Conservation (phyloP, 2,329 filamentous ascomycete species). For the Trichoderma cornu-damae region DNA sequence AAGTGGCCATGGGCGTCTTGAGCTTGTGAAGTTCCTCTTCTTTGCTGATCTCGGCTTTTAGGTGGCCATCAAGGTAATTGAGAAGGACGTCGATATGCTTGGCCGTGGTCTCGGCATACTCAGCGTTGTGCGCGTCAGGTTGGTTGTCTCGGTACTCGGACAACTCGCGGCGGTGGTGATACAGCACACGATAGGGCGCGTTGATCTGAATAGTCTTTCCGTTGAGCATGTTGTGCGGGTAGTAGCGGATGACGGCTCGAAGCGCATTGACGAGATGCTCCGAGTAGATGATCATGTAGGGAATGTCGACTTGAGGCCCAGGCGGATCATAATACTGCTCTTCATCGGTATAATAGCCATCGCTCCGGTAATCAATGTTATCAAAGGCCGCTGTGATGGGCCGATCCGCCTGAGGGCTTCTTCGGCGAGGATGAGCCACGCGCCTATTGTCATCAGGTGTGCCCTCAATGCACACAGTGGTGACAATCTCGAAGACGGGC, state of each 20-base stretch:
- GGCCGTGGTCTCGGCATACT: constrained; percentile 38
- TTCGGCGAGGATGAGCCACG: constrained; percentile 16
- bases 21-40: constrained; percentile 39
- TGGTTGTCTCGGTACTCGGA: constrained; percentile 39
- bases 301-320: constrained; percentile 30
- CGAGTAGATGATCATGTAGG: constrained; percentile 43
- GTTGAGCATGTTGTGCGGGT: constrained; percentile 38
- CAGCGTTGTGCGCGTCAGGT: constrained; percentile 36
- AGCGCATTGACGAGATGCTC: constrained; percentile 44
- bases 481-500: constrained; percentile 42
- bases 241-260: constrained; percentile 44
- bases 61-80: constrained; percentile 37
- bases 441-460: constrained; percentile 1
- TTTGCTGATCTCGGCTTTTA: constrained; percentile 35
- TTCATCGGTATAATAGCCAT: constrained; percentile 26
- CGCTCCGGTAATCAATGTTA: constrained; percentile 24
- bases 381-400: constrained; percentile 30
- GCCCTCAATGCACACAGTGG: constrained; percentile 31
- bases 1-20: constrained; percentile 39
- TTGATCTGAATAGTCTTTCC: constrained; percentile 36
- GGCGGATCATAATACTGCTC: constrained; percentile 23
- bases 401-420: constrained; percentile 22
- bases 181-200: constrained; percentile 45
- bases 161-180: constrained; percentile 43
- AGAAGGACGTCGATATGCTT: constrained; percentile 44